Base-by-base conservation (phyloP, 495 filamentous ascomycete species). In the Rhizodiscina lignyota region DNA sequence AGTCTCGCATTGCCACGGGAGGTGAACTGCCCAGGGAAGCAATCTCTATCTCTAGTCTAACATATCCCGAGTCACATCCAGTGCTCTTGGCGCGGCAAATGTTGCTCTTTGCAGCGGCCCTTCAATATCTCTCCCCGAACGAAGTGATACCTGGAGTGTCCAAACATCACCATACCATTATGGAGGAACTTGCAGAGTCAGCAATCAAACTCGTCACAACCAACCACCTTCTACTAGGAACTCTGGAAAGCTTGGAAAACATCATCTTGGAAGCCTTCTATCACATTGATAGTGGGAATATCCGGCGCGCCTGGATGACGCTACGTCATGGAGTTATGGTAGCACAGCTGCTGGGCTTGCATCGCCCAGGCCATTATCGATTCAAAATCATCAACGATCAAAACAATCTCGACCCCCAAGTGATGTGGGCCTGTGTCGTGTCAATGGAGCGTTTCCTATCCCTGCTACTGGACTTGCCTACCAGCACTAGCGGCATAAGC, bases 341-440 rank as follows among this genome's bases (percentile, higher is more conserved):
- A 5, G 43, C 43, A 8, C 34, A 38, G 23, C 23, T 45, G 23
- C 34, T 41, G 43, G 33, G 34, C 27, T 24, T 45, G n/a, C 21
- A 45, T 36, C 43, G 39, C 5, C 16, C 23, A 16, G 1, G n/a
- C 8, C 5, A 5, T 4, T 17, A 15, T 6, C 17, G 4, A 5
- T 10, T 41, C 4, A 41, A 41, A 24, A 5, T 1, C 5, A 2
- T 45, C 12, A 33, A 42, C 15, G 23, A 30, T 1, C 21, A 30
- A 8, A 23, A 2, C 16, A 26, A 34, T 11, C 8, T 36, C 5
- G 22, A 38, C 11, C 44, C 55, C 2, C 27, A 45, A 10, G 42
- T 45, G 21, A 48, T 56, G 27, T 60, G 50, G 52, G 51, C 56
- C 29, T 50, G 54, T 16, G 32, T 62, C 21, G 42, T 56, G 1